Evolutionary conservation across 768 basidiomycete genomes (phyloP).

Genomic region (Pulveroboletus sp.): DNA sequence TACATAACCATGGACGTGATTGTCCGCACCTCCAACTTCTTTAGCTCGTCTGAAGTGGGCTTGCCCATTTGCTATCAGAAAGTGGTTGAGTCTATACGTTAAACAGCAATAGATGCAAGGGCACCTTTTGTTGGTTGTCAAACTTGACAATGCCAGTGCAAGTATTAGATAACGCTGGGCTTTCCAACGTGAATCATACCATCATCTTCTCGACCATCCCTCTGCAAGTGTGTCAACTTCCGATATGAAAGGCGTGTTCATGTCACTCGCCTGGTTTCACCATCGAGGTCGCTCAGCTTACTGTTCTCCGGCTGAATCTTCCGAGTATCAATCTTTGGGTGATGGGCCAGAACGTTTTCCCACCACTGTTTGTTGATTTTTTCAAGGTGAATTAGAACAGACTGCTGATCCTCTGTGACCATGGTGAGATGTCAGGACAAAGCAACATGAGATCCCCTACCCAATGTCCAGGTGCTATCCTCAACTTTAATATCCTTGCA

Average conservation of each 20-base stretch:
- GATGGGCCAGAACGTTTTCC: conserved; percentile 92
- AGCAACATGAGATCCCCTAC: conserved; percentile 43
- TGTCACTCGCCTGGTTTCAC: conserved; percentile 75
- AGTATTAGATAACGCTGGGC: conserved; percentile 5
- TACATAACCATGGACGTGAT: neutral
- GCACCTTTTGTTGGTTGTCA: conserved; percentile 41
- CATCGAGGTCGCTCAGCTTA: conserved; percentile 93
- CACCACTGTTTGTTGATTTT: conserved; percentile 93
- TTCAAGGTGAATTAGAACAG: conserved; percentile 73
- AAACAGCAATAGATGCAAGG: neutral
- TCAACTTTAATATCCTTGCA: conserved; percentile 93
- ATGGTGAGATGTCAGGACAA: conserved; percentile 5
- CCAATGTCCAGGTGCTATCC: conserved; percentile 94
- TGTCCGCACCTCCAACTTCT: conserved; percentile 76
- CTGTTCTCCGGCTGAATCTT: conserved; percentile 96
- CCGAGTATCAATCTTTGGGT: conserved; percentile 93
- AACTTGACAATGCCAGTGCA: conserved; percentile 30
- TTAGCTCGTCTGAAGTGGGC: conserved; percentile 90
- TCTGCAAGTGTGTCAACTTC: conserved; percentile 36
- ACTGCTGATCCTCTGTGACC: conserved; percentile 67
- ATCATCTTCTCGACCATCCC: conserved; percentile 99
- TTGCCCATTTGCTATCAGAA: conserved; percentile 81
- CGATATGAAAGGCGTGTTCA: neutral
- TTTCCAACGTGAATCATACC: conserved; percentile 47
- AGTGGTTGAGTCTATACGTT: neutral